Base-by-base conservation (phyloP, 1,284 basidiomycete genomes). In the Ustilago crameri region DNA sequence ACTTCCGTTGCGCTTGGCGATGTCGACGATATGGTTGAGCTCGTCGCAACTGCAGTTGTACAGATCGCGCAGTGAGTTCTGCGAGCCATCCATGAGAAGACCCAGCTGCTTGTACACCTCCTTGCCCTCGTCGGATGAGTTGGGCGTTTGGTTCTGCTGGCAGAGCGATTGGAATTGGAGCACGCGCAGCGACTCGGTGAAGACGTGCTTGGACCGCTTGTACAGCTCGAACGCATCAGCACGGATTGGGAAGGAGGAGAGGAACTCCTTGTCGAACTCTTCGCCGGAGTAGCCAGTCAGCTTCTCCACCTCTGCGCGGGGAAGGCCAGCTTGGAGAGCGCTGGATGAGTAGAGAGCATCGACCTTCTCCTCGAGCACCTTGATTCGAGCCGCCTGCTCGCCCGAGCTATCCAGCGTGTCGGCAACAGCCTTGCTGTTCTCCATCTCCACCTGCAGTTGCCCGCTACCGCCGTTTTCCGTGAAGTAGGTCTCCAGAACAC, bases 31-130 rank as follows among this genome's bases (percentile, higher is more conserved):
- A n/a, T 63, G 42, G 35, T 79, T 51, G 9, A 83, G 65, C 60
- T 83, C 81, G 15, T 67, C 52, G 40, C 77, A 81, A 57, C 74
- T 75, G 58, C 75, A 78, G 43, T 79, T 69, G 67, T 79, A 82
- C 12, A 73, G 50, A 30, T 65, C 57, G 23, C 68, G 56, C 44
- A 83, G 38, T n/a, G 77, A 78, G 12, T 56, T 34, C 26, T 83
- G 79, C n/a, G 71, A 76, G 8, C 41, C 67, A 44, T 80, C 74
- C 77, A 83, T 79, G 9, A 83, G 60, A 7, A 47, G 26, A 10
- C 80, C 81, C 3, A 83, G 58, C 24, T 69, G 47, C 23, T 27
- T 35, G 65, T 81, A 82, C 17, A 74, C 56, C 15, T 35, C 30
- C n/a, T 40, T 37, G 10, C 38, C 51, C 17, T 47, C 54, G 30